These are phyloP conservation scores for Leptographium wingfieldii DNA, from an alignment of 2,329 filamentous ascomycete species.

Conservation along the genomic window DNA sequence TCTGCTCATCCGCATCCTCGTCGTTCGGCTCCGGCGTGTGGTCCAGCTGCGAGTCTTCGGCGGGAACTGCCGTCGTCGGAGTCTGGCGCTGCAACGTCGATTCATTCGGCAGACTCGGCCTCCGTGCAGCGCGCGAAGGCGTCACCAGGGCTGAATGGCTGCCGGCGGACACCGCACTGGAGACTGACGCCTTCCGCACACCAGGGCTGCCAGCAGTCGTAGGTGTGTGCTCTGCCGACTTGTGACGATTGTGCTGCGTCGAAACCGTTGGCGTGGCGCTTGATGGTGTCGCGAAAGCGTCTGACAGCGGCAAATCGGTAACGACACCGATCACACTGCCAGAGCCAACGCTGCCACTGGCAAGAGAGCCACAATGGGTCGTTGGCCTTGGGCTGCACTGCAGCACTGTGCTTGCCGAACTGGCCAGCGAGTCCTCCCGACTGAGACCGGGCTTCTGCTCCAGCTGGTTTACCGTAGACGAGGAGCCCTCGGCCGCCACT, in stretches of 20 bases:
- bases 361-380: constrained; percentile 18
- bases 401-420: constrained; percentile 15
- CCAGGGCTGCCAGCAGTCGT: constrained; percentile 22
- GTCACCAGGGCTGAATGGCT: constrained; percentile 20
- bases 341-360: constrained; percentile 5
- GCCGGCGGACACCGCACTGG: constrained; percentile 27
- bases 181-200: constrained; percentile 29
- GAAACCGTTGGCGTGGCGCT: constrained; percentile 24
- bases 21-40: not conserved
- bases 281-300: constrained; percentile 36
- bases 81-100: not conserved
- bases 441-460: constrained; percentile 11
- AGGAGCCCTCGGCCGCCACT: not conserved
- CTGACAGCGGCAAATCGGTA: constrained; percentile 26
- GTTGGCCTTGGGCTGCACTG: constrained; percentile 26
- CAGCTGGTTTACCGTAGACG: not conserved
- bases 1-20: constrained; percentile 51
- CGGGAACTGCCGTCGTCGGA: not conserved
- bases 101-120: constrained; percentile 14
- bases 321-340: constrained; percentile 9
- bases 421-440: constrained; percentile 23
- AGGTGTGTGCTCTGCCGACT: constrained; percentile 29
- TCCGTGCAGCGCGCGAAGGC: constrained; percentile 19
- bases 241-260: constrained; percentile 22
- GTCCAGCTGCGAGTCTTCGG: constrained; percentile 15